Base-by-base conservation (phyloP, 305 asterid species). In the Fraxinus paxiana region DNA sequence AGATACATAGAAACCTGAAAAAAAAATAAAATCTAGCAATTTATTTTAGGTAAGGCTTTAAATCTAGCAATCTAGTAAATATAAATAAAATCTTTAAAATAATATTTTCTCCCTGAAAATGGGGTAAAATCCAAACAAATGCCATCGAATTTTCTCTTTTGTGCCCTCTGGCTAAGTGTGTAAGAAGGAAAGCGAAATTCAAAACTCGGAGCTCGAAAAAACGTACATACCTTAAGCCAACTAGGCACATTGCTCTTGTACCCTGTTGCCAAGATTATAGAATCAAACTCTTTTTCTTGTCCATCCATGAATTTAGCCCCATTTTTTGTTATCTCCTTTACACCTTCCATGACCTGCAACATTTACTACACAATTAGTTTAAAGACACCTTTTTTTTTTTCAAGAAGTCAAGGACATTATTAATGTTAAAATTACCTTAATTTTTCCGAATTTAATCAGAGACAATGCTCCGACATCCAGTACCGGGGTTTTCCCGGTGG, bases 211-310 rank as follows among this genome's bases (percentile, higher is more conserved):
- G 30, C 30, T 18, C 69, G 13, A 59, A 2, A 20, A 20, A 12
- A 0, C 70, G 5, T 59, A 59, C 15, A 0, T 90, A 94, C 99
- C 98, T 94, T 89, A 41, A 96, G 95, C 99, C 99, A 96, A 78
- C 48, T 70, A 4, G 98, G 98, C n/a, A 96, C 99, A 80, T 92
- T 96, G 90, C 99, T 94, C 89, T 90, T 94, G 88, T 96, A 96
- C 43, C 99, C 99, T 5, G 99, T 94, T 77, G 99, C 99, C 1
- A 96, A 75, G 31, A 96, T 92, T 75, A 96, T 89, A 1, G 95
- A 82, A 82, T 96, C 99, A 80, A 91, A 96, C 75, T 87, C 97
- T 13, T 75, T 84, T 82, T 92, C 99, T 85, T 92, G 92, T 5
- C 98, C 98, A 79, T 94, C 92, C 2, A 89, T 37, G 81, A 94